Evolutionary conservation across 345 rosid species (phyloP).

Genomic region (Citropsis articulata): DNA sequence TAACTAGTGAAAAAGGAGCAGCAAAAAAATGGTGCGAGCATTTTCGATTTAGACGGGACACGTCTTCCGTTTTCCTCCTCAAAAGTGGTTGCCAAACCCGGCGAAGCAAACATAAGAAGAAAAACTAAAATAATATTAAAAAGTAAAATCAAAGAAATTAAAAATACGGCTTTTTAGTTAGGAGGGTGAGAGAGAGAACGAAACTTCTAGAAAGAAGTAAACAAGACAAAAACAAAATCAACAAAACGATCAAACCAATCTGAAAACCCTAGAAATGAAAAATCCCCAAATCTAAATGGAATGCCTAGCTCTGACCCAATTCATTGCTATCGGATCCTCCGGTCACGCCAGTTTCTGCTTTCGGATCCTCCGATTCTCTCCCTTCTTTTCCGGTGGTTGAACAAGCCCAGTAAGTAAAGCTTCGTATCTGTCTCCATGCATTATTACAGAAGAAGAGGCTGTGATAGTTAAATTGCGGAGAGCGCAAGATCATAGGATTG

Average conservation of each 20-base stretch:
- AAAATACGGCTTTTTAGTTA: neutral
- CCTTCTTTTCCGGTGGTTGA: constrained; percentile 42
- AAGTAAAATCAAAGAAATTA: neutral
- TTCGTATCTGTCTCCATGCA: neutral
- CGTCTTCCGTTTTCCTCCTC: too few species aligned
- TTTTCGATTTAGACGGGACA: too few species aligned
- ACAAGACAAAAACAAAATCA: neutral
- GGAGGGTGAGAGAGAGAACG: neutral
- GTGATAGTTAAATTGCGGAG: neutral
- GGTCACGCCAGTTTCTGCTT: constrained; percentile 22
- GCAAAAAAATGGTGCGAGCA: too few species aligned
- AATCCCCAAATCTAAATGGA: constrained; percentile 62
- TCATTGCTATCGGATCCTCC: constrained; percentile 31
- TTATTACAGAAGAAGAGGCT: neutral
- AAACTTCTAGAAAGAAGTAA: constrained; percentile 3
- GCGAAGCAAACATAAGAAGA: too few species aligned
- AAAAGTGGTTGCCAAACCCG: too few species aligned
- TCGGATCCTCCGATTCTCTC: constrained; percentile 41
- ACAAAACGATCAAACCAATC: constrained; percentile 2
- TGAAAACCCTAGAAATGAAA: constrained; percentile 41
- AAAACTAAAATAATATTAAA: too few species aligned
- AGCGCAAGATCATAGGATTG: neutral
- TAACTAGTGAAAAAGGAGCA: too few species aligned
- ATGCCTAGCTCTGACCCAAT: constrained; percentile 42
- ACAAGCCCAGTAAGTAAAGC: neutral